Conservation (phyloP, 805 yeast species). For the Wickerhamiella sorbophila region DNA sequence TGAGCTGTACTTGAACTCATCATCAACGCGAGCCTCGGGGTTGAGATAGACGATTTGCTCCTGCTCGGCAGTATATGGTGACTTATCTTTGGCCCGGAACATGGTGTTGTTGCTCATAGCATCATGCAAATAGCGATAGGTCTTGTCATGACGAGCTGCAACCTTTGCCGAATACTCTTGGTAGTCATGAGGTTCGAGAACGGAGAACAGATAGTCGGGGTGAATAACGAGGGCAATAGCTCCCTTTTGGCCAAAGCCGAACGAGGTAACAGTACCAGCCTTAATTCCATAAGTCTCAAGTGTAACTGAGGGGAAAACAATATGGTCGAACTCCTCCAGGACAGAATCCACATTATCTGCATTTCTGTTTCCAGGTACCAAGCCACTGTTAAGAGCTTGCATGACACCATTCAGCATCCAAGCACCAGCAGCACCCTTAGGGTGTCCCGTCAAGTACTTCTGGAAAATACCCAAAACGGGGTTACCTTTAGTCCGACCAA, state of each 20-base stretch:
- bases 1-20: conserved; percentile 16
- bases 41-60: conserved; percentile 88
- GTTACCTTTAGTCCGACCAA: conserved; percentile 96
- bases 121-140: conserved; percentile 91
- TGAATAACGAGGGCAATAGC: conserved; percentile 86
- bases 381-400: conserved; percentile 81
- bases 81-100: conserved; percentile 83
- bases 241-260: conserved; percentile 99
- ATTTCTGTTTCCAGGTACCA: conserved; percentile 97
- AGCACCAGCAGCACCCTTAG: conserved; percentile 99
- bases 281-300: conserved; percentile 93
- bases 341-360: conserved; percentile 88
- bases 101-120: conserved; percentile 82
- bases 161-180: conserved; percentile 60
- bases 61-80: conserved; percentile 82
- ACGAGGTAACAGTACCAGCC: conserved; percentile 93
- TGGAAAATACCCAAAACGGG: conserved; percentile 98
- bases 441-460: conserved; percentile 97
- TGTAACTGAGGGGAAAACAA: conserved; percentile 86
- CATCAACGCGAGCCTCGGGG: conserved; percentile 72
- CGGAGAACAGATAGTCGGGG: conserved; percentile 85
- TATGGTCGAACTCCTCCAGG: conserved; percentile 72
- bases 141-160: conserved; percentile 64
- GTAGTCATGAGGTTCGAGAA: conserved; percentile 58
- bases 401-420: conserved; percentile 99